Conservation (phyloP, 768 basidiomycete genomes). For the Porphyrellus cyaneotinctus region DNA sequence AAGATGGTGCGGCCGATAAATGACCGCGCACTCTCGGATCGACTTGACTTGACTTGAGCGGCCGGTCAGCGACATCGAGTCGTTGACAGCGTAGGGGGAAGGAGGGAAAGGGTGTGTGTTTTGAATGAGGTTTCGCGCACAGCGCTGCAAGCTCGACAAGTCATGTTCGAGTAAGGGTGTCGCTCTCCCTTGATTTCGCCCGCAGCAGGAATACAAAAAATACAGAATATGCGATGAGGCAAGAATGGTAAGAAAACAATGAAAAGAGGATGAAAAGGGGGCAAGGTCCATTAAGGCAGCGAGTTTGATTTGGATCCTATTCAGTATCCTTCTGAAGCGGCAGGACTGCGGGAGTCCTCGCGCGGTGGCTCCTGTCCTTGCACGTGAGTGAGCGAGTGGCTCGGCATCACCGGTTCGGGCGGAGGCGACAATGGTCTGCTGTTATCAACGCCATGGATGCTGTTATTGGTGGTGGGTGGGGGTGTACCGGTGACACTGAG, state of each 20-base stretch:
- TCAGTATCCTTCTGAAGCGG: slow-evolving; percentile 32
- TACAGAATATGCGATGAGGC: slow-evolving; percentile 31
- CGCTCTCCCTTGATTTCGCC: slow-evolving; percentile 27
- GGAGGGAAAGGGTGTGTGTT: slow-evolving; percentile 10
- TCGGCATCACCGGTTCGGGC: slow-evolving; percentile 46
- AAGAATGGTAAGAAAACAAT: slow-evolving; percentile 30
- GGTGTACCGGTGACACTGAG: slow-evolving; percentile 56
- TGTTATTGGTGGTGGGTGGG: slow-evolving; percentile 47
- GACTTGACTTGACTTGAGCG: slow-evolving; percentile 24
- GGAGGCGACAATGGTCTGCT: slow-evolving; percentile 60
- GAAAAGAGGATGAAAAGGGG: slow-evolving; percentile 35
- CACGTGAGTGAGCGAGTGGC: slow-evolving; percentile 51
- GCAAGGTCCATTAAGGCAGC: slow-evolving; percentile 25
- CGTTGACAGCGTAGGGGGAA: slow-evolving; percentile 28
- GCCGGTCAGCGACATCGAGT: slow-evolving; percentile 39
- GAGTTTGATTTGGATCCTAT: slow-evolving; percentile 13
- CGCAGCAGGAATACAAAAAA: slow-evolving; percentile 29
- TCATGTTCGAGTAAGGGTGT: slow-evolving; percentile 16
- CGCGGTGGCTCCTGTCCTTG: slow-evolving; percentile 59
- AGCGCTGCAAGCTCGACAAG: slow-evolving; percentile 28
- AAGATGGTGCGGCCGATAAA: slow-evolving; percentile 33
- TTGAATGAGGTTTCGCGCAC: slow-evolving; percentile 27
- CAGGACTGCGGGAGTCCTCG: slow-evolving; percentile 52
- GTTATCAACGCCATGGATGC: slow-evolving; percentile 36
- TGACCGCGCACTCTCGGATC: slow-evolving; percentile 34